phyloP scores from a whole-genome alignment of 352 stramenopile species.

The Pythium aquatile region DNA sequence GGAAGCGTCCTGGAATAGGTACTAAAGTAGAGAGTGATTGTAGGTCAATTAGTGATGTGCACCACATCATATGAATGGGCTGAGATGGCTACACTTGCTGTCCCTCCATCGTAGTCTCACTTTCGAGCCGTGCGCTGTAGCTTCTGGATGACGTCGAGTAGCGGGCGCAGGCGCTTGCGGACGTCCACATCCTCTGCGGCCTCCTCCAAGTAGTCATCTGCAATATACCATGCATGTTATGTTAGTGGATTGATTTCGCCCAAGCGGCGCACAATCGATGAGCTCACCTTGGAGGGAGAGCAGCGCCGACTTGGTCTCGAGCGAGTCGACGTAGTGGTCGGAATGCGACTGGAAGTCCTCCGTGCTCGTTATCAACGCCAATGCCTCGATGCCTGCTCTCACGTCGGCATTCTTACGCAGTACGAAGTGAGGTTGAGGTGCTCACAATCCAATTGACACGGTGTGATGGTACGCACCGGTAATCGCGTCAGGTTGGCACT shows the following conservation, averaged over 20 bases:
- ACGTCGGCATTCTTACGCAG: constrained; percentile 45
- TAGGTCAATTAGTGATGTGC: constrained; percentile 11
- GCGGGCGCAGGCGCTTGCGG: constrained; percentile 68
- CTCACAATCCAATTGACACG: no score
- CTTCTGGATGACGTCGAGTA: constrained; percentile 57
- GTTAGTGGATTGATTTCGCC: constrained; percentile 4
- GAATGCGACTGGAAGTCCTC: constrained; percentile 83
- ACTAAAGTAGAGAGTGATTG: background rate
- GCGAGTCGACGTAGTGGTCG: constrained; percentile 59
- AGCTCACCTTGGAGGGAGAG: constrained; percentile 50
- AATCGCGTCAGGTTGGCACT: constrained; percentile 46
- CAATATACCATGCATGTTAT: background rate
- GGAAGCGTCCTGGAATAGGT: constrained; percentile 1
- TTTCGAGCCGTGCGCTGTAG: constrained; percentile 22
- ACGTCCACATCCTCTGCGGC: constrained; percentile 56
- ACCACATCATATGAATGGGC: background rate
- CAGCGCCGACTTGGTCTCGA: constrained; percentile 54
- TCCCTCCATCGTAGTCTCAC: constrained; percentile 5
- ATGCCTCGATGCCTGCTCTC: constrained; percentile 54
- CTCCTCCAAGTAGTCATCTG: constrained; percentile 75
- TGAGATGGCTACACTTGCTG: constrained; percentile 7
- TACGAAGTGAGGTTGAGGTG: background rate
- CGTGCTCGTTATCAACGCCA: constrained; percentile 75
- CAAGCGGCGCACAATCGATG: background rate
- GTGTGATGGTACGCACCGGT: constrained; percentile 15